Evolutionary conservation across 148 eudicot species (phyloP), one percentile per base, ranked within the genome.

Genomic region (Euryodendron excelsum): DNA sequence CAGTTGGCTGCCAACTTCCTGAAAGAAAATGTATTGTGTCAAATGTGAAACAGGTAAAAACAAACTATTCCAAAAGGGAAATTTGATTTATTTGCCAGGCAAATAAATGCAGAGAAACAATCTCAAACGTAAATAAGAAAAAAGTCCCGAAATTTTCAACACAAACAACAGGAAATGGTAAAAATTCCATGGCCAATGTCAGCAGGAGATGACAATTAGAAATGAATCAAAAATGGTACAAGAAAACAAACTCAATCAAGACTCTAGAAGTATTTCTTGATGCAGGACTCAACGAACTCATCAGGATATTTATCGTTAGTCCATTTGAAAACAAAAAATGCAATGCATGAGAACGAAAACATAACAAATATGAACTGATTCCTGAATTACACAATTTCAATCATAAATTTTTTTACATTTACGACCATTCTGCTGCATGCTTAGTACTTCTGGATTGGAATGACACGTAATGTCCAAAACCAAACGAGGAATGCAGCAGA

Each of bases 1-100:
- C 80, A n/a, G 81, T 79, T 55, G 79, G 81, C 75, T 87, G 86
- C 82, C 89, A 78, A 73, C 77, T 88, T 82, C 84, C 87, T 84
- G 76, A 33, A 37, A 37, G 62, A 28, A 59, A 78, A 53, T n/a
- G 23, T 55, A 33, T 47, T 64, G 33, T 33, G 47, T 72, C 47
- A 72, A 34, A 55, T 21, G 11, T 21, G 47, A 10, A 52, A 55
- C 13, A 1, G 23, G 20, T 83, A 74, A 39, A 60, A 17, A 60
- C 17, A 60, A 25, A 60, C 0, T 27, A 3, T 28, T 1, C 12
- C 5, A 28, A 1, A 2, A 3, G 25, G 61, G 45, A 55, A 52
- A 53, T 50, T 30, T n/a, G 15, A 52, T 21, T 53, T 55, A 14
- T 30, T 36, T 17, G 15, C 28, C 13, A 31, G 17, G 76, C 3